Percentiles rank a stretch among this genome's conserved stretches.
These are phyloP conservation scores for Trebouxia sp. DNA, from an alignment of 139 green algal species.

Conservation along the genomic window DNA sequence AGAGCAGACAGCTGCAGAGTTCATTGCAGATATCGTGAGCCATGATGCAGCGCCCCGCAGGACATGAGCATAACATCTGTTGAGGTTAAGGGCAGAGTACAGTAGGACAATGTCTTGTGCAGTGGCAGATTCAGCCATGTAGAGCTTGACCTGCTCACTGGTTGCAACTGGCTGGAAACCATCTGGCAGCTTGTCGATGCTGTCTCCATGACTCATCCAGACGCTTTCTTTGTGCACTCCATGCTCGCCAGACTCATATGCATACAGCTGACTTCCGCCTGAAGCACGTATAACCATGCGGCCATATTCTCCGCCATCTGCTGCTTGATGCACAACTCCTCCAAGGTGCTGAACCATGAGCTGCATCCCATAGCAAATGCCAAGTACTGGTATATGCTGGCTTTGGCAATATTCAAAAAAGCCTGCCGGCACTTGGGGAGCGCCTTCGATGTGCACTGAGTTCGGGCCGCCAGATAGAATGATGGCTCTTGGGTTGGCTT, in stretches of 20 bases:
- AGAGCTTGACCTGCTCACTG: conserved; percentile 67
- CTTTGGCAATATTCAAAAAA: conserved; percentile 81
- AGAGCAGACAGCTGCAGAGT: neutral
- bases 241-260: conserved; percentile 36
- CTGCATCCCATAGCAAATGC: conserved; percentile 94
- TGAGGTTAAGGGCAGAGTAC: too few relatives aligned
- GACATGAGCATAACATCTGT: too few relatives aligned
- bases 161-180: conserved; percentile 85
- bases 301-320: conserved; percentile 92
- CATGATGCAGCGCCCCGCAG: too few relatives aligned
- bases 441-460: conserved; percentile 90
- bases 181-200: conserved; percentile 83
- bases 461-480: conserved; percentile 97
- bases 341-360: conserved; percentile 64
- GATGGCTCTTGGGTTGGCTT: conserved; percentile 75
- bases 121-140: neutral
- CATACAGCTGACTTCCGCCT: conserved; percentile 70
- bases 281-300: conserved; percentile 82
- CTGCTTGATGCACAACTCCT: conserved; percentile 71
- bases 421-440: conserved; percentile 79
- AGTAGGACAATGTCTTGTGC: too few relatives aligned
- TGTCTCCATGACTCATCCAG: conserved; percentile 99
- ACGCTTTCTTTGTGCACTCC: conserved; percentile 68
- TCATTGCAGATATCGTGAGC: too few relatives aligned
- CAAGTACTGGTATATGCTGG: conserved; percentile 83